Conservation (phyloP, 75 land plant genomes). For the Picea glauca region DNA sequence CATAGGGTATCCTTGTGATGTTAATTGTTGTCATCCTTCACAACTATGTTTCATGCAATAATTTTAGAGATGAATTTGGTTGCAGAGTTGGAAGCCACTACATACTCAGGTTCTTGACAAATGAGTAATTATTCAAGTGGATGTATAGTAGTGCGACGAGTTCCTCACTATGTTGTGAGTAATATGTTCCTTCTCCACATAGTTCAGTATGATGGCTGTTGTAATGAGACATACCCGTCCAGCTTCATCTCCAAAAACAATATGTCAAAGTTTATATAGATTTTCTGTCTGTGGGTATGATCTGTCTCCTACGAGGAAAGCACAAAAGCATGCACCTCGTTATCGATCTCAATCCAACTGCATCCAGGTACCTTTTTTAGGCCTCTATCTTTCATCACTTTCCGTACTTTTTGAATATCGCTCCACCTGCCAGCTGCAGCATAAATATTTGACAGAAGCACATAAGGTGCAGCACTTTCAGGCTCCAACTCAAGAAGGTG, state of each 20-base stretch:
- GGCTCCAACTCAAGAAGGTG: conserved; percentile 15
- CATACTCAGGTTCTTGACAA: conserved; percentile 10
- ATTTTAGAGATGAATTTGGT: conserved; percentile 12
- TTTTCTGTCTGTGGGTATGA: conserved; percentile 5
- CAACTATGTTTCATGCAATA: background rate
- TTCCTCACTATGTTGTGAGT: conserved; percentile 11
- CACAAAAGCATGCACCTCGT: conserved; percentile 13
- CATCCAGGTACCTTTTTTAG: conserved; percentile 38
- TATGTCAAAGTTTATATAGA: conserved; percentile 3
- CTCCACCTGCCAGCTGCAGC: conserved; percentile 16
- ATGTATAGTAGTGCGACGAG: conserved; percentile 1
- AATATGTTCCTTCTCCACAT: conserved; percentile 1
- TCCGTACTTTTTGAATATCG: conserved; percentile 13
- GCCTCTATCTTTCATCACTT: conserved; percentile 14
- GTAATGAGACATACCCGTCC: conserved; percentile 6
- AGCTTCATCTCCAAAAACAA: conserved; percentile 6
- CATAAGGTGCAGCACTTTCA: conserved; percentile 19
- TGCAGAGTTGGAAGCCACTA: conserved; percentile 5
- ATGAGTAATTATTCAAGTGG: background rate
- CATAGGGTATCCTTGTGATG: background rate
- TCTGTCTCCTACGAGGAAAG: conserved; percentile 16
- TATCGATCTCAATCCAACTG: conserved; percentile 42
- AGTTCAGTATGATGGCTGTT: background rate
- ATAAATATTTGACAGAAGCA: conserved; percentile 21
- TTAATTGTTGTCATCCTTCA: conserved; percentile 7